Conservation (phyloP, 2,329 filamentous ascomycete species). For the Alternaria infectoria region DNA sequence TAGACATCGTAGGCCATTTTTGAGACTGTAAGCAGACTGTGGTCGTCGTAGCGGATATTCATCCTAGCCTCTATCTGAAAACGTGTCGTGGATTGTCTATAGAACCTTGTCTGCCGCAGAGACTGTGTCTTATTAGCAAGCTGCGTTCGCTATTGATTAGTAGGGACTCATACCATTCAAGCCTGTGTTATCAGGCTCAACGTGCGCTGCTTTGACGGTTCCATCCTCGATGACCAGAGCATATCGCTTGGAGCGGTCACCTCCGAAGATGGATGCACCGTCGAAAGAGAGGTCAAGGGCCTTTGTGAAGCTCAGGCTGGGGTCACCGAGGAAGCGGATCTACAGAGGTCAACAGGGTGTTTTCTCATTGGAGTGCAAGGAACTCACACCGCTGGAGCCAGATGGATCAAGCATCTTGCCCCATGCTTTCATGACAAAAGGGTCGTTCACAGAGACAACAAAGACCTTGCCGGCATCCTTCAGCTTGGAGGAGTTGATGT, state of each 20-base stretch:
- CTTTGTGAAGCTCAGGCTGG: conserved; percentile 78
- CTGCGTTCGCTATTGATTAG: not conserved
- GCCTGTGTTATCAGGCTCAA: conserved; percentile 90
- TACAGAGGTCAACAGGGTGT: conserved; percentile 46
- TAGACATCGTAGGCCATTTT: not conserved
- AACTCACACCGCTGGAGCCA: conserved; percentile 75
- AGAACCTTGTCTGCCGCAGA: conserved; percentile 44
- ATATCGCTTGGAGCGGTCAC: conserved; percentile 84
- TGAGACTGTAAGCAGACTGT: not conserved
- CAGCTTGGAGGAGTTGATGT: conserved; percentile 78
- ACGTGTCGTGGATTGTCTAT: conserved; percentile 3
- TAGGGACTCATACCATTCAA: conserved; percentile 66
- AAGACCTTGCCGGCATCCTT: conserved; percentile 84
- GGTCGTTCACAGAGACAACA: conserved; percentile 90
- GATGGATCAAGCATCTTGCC: conserved; percentile 76
- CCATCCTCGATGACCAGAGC: conserved; percentile 83
- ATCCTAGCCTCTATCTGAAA: not conserved
- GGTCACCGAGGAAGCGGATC: conserved; percentile 90
- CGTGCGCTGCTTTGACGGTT: conserved; percentile 78
- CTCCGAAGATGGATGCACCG: conserved; percentile 78
- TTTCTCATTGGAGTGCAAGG: not conserved
- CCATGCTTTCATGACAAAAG: conserved; percentile 97
- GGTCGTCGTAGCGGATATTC: not conserved
- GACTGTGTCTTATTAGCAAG: conserved; percentile 22
- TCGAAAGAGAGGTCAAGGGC: conserved; percentile 85